Percentiles rank a stretch among this genome's conserved stretches.
phyloP scores from a whole-genome alignment of 2,329 filamentous ascomycete genomes.

The Aspergillus sp. region DNA sequence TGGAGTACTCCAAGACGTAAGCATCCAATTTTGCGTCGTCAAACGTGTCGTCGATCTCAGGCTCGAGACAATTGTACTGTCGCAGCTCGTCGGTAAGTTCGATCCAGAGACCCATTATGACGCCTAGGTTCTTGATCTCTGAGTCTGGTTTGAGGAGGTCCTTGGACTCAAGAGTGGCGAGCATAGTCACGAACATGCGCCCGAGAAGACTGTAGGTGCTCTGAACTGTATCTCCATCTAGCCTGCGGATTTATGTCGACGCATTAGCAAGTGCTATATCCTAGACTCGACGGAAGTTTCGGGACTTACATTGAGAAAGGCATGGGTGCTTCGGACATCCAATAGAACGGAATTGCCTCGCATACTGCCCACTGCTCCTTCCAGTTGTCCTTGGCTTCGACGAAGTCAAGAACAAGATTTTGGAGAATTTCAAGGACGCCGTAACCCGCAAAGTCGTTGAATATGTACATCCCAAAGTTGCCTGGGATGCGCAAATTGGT shows the following conservation, averaged over 20 bases:
- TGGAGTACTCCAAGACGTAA: slow-evolving; percentile 19
- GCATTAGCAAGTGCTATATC: not conserved
- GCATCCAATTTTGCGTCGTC: not conserved
- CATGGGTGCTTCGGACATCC: slow-evolving; percentile 17
- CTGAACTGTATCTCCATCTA: slow-evolving; percentile 10
- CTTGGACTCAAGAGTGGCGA: slow-evolving; percentile 34
- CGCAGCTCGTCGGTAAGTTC: slow-evolving; percentile 3
- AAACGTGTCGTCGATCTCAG: not conserved
- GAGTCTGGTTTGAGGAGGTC: slow-evolving; percentile 34
- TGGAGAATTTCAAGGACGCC: slow-evolving; percentile 46
- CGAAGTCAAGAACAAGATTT: slow-evolving; percentile 45
- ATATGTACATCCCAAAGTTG: slow-evolving; percentile 45
- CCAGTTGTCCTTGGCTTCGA: slow-evolving; percentile 34
- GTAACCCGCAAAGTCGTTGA: slow-evolving; percentile 44
- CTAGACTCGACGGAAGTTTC: not conserved
- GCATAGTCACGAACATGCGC: slow-evolving; percentile 40
- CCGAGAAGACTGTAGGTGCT: not conserved
- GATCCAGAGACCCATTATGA: slow-evolving; percentile 41
- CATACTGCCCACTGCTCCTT: slow-evolving; percentile 45
- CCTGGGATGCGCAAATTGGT: slow-evolving; percentile 35
- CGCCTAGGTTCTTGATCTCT: slow-evolving; percentile 38
- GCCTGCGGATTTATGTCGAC: slow-evolving; percentile 1
- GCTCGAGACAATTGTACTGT: not conserved
- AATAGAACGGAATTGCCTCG: slow-evolving; percentile 35
- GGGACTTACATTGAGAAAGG: slow-evolving; percentile 23